Percentiles rank a stretch among this genome's conserved stretches.
These are phyloP conservation scores for Rhizopus stolonifer DNA, from an alignment of 371 early-diverging fungal species.

Conservation along the genomic window DNA sequence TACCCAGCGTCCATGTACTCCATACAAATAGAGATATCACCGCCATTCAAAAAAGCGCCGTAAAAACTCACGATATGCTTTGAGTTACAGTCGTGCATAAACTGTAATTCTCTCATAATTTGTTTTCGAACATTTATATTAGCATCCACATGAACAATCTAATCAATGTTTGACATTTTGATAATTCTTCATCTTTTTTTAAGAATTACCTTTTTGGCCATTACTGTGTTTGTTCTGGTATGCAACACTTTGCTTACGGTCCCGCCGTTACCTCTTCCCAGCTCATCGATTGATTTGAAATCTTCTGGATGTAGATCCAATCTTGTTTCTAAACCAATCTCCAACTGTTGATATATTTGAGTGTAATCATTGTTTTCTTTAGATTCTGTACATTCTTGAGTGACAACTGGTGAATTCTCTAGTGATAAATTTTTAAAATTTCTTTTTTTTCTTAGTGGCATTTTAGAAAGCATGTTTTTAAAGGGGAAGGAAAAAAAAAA, in stretches of 20 bases:
- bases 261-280: constrained; percentile 88
- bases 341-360: constrained; percentile 53
- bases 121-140: constrained; percentile 73
- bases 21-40: constrained; percentile 89
- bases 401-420: constrained; percentile 46
- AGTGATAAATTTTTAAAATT: constrained; percentile 73
- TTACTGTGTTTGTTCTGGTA: constrained; percentile 72
- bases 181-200: background rate
- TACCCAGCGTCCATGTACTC: constrained; percentile 88
- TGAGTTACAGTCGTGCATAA: constrained; percentile 84
- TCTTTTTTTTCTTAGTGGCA: constrained; percentile 68
- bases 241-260: constrained; percentile 80
- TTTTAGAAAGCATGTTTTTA: constrained; percentile 33
- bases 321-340: constrained; percentile 73
- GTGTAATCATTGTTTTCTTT: constrained; percentile 27
- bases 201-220: constrained; percentile 79
- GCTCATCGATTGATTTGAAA: constrained; percentile 72
- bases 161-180: background rate
- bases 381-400: constrained; percentile 7
- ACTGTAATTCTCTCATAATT: constrained; percentile 84
- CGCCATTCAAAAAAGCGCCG: constrained; percentile 82
- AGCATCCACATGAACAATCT: constrained; percentile 83
- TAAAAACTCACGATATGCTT: constrained; percentile 87
- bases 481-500: background rate
- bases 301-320: constrained; percentile 84